These are phyloP conservation scores for Polygonum aviculare DNA, from an alignment of 148 eudicot genomes.

Conservation along the genomic window DNA sequence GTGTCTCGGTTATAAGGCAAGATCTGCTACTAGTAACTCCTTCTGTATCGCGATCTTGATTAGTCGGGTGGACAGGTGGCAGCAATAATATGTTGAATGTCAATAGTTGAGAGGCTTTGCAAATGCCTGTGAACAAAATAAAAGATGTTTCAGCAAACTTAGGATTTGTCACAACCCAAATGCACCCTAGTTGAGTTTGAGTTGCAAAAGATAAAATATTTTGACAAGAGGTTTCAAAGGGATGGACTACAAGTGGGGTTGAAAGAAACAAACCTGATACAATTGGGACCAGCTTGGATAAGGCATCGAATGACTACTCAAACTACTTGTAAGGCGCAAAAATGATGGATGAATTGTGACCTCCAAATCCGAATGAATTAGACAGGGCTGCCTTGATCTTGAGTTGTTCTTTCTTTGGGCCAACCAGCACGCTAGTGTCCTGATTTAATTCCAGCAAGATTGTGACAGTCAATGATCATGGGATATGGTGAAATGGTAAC, in stretches of 20 bases:
- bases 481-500: neutral
- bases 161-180: no score
- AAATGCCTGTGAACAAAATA: neutral
- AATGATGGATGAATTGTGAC: conserved; percentile 90
- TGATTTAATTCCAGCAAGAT: conserved; percentile 24
- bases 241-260: neutral
- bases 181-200: no score
- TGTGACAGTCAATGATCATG: neutral
- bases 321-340: conserved; percentile 80
- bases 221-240: neutral
- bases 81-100: neutral
- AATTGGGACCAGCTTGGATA: conserved; percentile 15
- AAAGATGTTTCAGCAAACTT: neutral
- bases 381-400: conserved; percentile 83
- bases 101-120: neutral
- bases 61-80: neutral
- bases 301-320: conserved; percentile 8
- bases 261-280: conserved; percentile 24
- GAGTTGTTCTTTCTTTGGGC: conserved; percentile 67
- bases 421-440: conserved; percentile 77
- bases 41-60: neutral
- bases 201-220: neutral
- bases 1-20: neutral
- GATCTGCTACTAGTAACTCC: neutral
- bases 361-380: conserved; percentile 96